A percentile compares a stretch with the other conserved stretches of the same genome.
Conservation (phyloP, 1,139 yeast species). For the Yamadazyma sp. region DNA sequence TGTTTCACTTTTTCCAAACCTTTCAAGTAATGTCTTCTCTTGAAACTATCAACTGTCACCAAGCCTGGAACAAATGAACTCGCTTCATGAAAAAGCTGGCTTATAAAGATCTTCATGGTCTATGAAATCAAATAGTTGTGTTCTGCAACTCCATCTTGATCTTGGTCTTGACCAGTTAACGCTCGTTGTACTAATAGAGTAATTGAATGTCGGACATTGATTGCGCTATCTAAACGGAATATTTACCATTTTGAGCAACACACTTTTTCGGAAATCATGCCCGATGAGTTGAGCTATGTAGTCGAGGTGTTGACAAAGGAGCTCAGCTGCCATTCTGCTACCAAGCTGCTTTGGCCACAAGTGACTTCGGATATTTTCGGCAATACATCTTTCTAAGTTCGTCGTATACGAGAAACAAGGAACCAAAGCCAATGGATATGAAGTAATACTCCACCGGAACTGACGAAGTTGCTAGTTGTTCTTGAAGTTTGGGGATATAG, state of each 20-base stretch:
- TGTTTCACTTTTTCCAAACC: conserved; percentile 6
- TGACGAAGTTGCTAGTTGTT: conserved; percentile 33
- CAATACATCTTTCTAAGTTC: conserved; percentile 41
- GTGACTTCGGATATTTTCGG: conserved; percentile 37
- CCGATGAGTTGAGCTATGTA: no score
- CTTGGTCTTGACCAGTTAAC: no score
- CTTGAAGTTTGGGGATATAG: conserved; percentile 45
- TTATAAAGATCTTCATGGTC: conserved; percentile 1
- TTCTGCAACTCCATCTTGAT: no score
- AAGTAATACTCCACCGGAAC: conserved; percentile 52
- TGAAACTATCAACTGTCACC: conserved; percentile 6
- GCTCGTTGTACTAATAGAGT: no score
- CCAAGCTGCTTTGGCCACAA: conserved; percentile 47
- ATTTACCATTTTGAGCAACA: no score
- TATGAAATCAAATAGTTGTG: no score
- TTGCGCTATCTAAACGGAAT: no score
- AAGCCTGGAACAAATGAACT: conserved; percentile 6
- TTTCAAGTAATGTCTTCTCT: conserved; percentile 9
- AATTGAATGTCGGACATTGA: no score
- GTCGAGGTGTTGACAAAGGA: no score
- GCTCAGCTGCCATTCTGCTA: no score
- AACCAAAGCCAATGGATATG: conserved; percentile 49
- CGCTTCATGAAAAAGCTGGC: conserved; percentile 1
- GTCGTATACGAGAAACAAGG: conserved; percentile 37
- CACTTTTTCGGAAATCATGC: no score